phyloP scores from a whole-genome alignment of 2,329 filamentous ascomycete genomes.

The Sporothrix curviconia region DNA sequence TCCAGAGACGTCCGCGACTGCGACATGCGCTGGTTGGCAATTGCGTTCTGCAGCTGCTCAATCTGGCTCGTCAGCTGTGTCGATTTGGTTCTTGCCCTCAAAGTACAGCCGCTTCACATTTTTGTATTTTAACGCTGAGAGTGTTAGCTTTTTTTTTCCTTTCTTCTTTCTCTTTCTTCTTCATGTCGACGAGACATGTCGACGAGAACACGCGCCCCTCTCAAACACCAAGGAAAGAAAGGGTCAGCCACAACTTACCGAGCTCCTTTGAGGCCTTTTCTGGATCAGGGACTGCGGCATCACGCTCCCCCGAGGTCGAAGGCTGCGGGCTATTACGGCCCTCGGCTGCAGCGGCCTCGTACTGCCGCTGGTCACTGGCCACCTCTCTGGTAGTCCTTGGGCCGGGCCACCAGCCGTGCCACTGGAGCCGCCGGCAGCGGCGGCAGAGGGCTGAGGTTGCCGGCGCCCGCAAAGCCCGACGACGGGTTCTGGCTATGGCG shows the following conservation, averaged over 20 bases:
- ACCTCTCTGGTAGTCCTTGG: conserved; percentile 26
- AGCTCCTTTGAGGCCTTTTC: conserved; percentile 54
- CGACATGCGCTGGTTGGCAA: conserved; percentile 91
- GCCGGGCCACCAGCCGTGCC: conserved; percentile 28
- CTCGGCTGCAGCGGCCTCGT: conserved; percentile 41
- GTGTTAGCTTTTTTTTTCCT: background rate
- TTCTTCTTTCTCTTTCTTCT: too few relatives aligned
- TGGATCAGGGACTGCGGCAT: conserved; percentile 33
- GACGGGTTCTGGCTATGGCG: conserved; percentile 40
- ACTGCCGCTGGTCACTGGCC: conserved; percentile 33
- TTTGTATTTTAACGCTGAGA: conserved; percentile 71
- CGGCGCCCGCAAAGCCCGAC: conserved; percentile 17
- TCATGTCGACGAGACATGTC: too few relatives aligned
- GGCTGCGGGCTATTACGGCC: conserved; percentile 54
- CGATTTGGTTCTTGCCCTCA: conserved; percentile 87
- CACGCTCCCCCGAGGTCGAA: conserved; percentile 35
- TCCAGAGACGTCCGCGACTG: conserved; percentile 91
- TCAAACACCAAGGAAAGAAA: too few relatives aligned
- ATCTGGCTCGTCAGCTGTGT: conserved; percentile 80
- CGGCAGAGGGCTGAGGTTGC: conserved; percentile 36
- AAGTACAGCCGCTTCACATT: conserved; percentile 98
- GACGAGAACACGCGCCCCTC: too few relatives aligned
- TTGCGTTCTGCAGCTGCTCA: conserved; percentile 91
- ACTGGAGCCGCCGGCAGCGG: conserved; percentile 21
- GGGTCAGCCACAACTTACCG: conserved; percentile 37